A percentile compares a stretch with the other conserved stretches of the same genome.
Conservation (phyloP, 2,329 filamentous ascomycete species). For the Talaromyces sp. region DNA sequence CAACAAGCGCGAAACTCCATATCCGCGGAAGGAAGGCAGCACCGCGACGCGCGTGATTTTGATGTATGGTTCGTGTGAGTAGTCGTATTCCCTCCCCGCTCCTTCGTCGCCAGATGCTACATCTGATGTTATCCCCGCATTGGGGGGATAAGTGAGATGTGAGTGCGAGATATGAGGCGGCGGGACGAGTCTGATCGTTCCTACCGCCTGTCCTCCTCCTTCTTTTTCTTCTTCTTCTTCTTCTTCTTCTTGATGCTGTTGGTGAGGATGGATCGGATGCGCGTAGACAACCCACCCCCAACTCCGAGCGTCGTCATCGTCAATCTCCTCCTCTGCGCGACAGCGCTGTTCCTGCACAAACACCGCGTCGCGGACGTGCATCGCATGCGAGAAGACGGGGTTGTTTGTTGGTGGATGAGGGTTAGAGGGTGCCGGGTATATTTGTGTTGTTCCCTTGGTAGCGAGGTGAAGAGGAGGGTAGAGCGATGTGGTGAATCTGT, state of each 20-base stretch:
- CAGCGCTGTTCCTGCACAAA: constrained; percentile 58
- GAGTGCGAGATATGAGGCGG: constrained; percentile 68
- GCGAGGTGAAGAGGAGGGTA: constrained; percentile 7
- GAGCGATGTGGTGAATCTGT: constrained; percentile 3
- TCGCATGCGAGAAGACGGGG: constrained; percentile 57
- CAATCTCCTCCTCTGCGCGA: constrained; percentile 67
- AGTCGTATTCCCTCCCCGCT: constrained; percentile 34
- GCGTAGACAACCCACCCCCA: constrained; percentile 87
- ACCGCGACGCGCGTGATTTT: constrained; percentile 79
- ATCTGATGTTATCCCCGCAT: too few relatives aligned
- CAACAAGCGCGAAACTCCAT: constrained; percentile 62
- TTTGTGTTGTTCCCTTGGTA: constrained; percentile 13
- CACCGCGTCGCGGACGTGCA: constrained; percentile 56
- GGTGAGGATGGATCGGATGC: background rate
- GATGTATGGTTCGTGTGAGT: constrained; percentile 68
- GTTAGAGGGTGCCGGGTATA: constrained; percentile 26
- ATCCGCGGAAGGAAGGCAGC: constrained; percentile 60
- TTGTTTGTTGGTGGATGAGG: constrained; percentile 38
- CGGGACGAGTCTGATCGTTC: constrained; percentile 75
- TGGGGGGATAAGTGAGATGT: background rate
- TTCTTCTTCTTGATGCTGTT: constrained; percentile 27
- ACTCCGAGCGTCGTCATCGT: constrained; percentile 72
- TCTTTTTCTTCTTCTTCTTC: constrained; percentile 36
- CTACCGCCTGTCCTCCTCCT: constrained; percentile 54
- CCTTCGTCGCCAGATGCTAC: too few relatives aligned